Evolutionary conservation across 2,329 filamentous ascomycete genomes (phyloP).

Genomic region (Fusarium nygamai): DNA sequence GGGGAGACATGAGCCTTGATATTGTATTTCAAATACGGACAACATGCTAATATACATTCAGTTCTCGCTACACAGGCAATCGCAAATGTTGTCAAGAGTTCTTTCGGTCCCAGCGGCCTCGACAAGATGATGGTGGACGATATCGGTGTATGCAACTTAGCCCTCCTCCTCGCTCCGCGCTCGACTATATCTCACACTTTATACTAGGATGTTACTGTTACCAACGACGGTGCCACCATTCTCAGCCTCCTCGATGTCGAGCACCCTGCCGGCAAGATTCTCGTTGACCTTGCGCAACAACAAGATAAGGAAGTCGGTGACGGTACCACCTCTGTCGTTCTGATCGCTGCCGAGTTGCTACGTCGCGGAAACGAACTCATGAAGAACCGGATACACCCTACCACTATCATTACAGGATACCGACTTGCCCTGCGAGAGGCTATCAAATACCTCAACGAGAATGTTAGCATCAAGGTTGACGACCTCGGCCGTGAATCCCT

Average conservation of each 20-base stretch:
- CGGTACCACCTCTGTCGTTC: slow-evolving; percentile 96
- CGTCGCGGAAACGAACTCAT: slow-evolving; percentile 96
- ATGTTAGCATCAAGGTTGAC: slow-evolving; percentile 96
- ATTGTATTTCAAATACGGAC: slow-evolving; percentile 20
- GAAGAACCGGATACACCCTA: slow-evolving; percentile 99
- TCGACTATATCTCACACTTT: slow-evolving; percentile 33
- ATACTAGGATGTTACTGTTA: slow-evolving; percentile 90
- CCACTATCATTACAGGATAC: slow-evolving; percentile 99
- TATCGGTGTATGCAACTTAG: slow-evolving; percentile 76
- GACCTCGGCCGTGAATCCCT: slow-evolving; percentile 89
- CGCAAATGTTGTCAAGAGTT: slow-evolving; percentile 98
- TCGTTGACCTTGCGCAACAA: slow-evolving; percentile 96
- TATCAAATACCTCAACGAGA: slow-evolving; percentile 98
- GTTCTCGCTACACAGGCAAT: slow-evolving; percentile 96
- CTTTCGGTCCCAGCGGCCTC: slow-evolving; percentile 94
- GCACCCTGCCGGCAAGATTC: slow-evolving; percentile 97
- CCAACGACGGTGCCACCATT: slow-evolving; percentile 98
- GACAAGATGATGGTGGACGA: slow-evolving; percentile 99
- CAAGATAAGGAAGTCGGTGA: slow-evolving; percentile 99
- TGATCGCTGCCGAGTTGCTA: slow-evolving; percentile 95
- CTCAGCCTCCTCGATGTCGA: slow-evolving; percentile 95
- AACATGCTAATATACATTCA: slow-evolving; percentile 49
- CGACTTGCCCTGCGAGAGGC: slow-evolving; percentile 93
- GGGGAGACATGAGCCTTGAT: slow-evolving; percentile 28
- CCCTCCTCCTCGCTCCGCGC: slow-evolving; percentile 28